These are phyloP conservation scores for Talaromyces trachyspermus DNA, from an alignment of 495 filamentous ascomycete species.

Conservation along the genomic window DNA sequence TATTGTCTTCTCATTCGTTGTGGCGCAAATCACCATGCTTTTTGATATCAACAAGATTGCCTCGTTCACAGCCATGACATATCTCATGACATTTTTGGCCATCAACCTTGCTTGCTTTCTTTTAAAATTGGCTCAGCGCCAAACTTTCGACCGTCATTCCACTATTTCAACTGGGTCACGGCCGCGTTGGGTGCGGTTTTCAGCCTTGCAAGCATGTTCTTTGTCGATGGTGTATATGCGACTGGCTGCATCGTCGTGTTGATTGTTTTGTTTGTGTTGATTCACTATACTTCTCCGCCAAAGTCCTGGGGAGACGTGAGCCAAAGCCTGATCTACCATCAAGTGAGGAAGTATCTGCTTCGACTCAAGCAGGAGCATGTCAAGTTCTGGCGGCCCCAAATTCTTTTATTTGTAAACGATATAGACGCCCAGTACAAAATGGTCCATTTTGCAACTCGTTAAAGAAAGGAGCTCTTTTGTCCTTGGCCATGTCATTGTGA, in stretches of 20 bases:
- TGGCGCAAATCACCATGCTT: constrained; percentile 75
- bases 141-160: constrained; percentile 83
- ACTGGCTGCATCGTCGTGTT: constrained; percentile 66
- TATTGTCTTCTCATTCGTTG: constrained; percentile 67
- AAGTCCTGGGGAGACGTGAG: constrained; percentile 89
- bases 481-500: constrained; percentile 80
- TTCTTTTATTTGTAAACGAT: constrained; percentile 77
- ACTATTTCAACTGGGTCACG: constrained; percentile 82
- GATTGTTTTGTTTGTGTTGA: constrained; percentile 69
- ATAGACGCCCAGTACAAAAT: constrained; percentile 69
- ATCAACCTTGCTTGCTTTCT: constrained; percentile 85
- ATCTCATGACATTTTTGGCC: constrained; percentile 56
- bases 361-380: constrained; percentile 80
- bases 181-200: constrained; percentile 65
- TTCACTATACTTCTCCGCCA: constrained; percentile 77
- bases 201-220: constrained; percentile 78
- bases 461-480: constrained; percentile 81
- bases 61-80: constrained; percentile 82
- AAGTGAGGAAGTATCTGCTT: constrained; percentile 82
- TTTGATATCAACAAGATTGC: constrained; percentile 85
- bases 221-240: constrained; percentile 79
- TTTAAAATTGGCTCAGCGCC: constrained; percentile 89
- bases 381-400: constrained; percentile 86
- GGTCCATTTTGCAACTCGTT: constrained; percentile 89
- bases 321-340: constrained; percentile 84